phyloP scores from a whole-genome alignment of 495 filamentous ascomycete genomes.

The Terfezia claveryi region DNA sequence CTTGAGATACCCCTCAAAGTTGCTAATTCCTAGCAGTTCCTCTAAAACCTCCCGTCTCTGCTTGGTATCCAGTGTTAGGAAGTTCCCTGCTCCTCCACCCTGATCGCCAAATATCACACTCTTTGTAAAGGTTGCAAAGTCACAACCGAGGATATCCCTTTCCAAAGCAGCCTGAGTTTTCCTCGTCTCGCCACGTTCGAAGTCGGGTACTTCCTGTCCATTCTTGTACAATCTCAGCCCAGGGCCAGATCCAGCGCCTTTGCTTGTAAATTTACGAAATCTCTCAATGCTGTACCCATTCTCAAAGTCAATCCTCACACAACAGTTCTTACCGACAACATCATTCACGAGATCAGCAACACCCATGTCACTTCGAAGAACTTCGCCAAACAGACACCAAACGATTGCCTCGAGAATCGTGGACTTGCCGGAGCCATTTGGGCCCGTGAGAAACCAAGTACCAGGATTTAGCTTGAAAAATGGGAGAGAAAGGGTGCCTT shows the following conservation, averaged over 20 bases:
- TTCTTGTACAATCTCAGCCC: slow-evolving; percentile 11
- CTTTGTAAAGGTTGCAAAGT: slow-evolving; percentile 20
- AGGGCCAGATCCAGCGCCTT: slow-evolving; percentile 2
- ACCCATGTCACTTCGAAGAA: slow-evolving; percentile 7
- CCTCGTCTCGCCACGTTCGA: slow-evolving; percentile 12
- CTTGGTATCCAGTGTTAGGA: slow-evolving; percentile 13
- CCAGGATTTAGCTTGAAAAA: slow-evolving; percentile 15
- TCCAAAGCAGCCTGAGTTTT: slow-evolving; percentile 17
- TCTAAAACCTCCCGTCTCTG: slow-evolving; percentile 18
- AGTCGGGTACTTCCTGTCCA: slow-evolving; percentile 14
- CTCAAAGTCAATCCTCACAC: slow-evolving; percentile 16
- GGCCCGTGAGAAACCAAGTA: slow-evolving; percentile 15
- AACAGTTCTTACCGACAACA: slow-evolving; percentile 11
- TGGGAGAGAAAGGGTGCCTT: slow-evolving; percentile 16
- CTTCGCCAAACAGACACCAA: slow-evolving; percentile 21
- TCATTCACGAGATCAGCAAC: slow-evolving; percentile 21
- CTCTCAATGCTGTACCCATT: slow-evolving; percentile 20
- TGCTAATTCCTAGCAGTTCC: slow-evolving; percentile 15
- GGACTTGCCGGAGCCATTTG: slow-evolving; percentile 19
- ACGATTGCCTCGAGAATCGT: slow-evolving; percentile 20
- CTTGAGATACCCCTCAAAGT: slow-evolving; percentile 13
- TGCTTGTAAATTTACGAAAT: slow-evolving; percentile 10
- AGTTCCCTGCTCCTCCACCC: slow-evolving; percentile 15
- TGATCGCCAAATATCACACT: slow-evolving; percentile 18
- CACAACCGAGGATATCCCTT: slow-evolving; percentile 15